phyloP scores from a whole-genome alignment of 2,329 filamentous ascomycete species.

The Fusarium subtropicale region DNA sequence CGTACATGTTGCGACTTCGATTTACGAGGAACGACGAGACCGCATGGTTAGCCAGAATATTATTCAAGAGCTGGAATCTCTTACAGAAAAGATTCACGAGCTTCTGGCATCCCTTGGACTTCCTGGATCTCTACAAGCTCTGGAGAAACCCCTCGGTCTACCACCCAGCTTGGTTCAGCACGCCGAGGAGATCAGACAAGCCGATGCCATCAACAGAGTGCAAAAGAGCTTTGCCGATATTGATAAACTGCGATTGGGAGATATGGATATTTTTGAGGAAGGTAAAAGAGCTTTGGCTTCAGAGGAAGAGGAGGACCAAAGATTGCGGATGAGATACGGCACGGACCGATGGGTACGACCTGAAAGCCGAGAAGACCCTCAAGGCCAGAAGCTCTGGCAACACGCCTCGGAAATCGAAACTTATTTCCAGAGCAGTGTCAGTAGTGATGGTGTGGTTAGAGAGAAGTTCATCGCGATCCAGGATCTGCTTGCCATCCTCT shows the following conservation, averaged over 20 bases:
- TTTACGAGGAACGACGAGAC: slow-evolving; percentile 92
- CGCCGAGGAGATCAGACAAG: slow-evolving; percentile 92
- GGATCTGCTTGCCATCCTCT: slow-evolving; percentile 78
- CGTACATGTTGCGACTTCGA: slow-evolving; percentile 93
- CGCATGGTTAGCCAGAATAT: slow-evolving; percentile 90
- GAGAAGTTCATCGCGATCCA: slow-evolving; percentile 84
- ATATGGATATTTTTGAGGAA: slow-evolving; percentile 83
- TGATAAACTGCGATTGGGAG: slow-evolving; percentile 85
- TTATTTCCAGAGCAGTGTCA: slow-evolving; percentile 77
- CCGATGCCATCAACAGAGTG: slow-evolving; percentile 83
- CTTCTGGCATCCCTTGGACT: slow-evolving; percentile 85
- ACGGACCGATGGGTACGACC: slow-evolving; percentile 85
- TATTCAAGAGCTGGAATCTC: slow-evolving; percentile 82
- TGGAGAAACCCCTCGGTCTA: slow-evolving; percentile 93
- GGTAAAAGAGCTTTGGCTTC: slow-evolving; percentile 80
- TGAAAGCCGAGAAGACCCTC: slow-evolving; percentile 75
- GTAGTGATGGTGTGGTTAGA: slow-evolving; percentile 72
- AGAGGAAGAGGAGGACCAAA: slow-evolving; percentile 86
- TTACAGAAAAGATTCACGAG: slow-evolving; percentile 84
- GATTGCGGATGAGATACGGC: slow-evolving; percentile 80
- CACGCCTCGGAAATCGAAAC: slow-evolving; percentile 84
- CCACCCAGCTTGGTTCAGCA: slow-evolving; percentile 88
- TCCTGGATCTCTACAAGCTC: slow-evolving; percentile 90
- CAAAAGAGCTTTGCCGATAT: slow-evolving; percentile 87
- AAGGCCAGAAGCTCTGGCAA: slow-evolving; percentile 75